Evolutionary conservation across 164 flowering plant genomes (phyloP), one percentile per base, ranked within the genome.

Genomic region (Pachysandra terminalis): DNA sequence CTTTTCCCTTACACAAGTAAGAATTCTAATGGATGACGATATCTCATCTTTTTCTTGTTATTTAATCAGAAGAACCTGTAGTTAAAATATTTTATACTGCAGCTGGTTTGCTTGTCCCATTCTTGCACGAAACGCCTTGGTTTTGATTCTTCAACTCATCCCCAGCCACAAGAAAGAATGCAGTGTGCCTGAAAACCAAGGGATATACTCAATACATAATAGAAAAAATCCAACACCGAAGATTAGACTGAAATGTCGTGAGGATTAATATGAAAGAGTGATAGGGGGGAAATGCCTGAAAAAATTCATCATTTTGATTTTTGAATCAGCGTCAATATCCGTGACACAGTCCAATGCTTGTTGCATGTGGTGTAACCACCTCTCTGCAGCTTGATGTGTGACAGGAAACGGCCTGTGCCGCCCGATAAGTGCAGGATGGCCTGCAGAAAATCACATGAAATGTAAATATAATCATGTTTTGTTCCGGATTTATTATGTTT

Each of bases 141-240:
- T 74, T 83, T 63, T 65, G 83, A 56, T 81, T 77, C 86, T 89
- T 93, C 86, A 93, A 59, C 83, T 90, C 90, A 70, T 93, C 86
- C 62, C 98, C 98, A 56, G 98, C 96, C 67, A 93, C 98, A 28
- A 93, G 96, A 77, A 93, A 90, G 81, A 82, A 93, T 57, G 98
- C 98, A 13, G 98, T 89, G 83, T 93, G 97, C 86, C 96, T 90
- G 82, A 60, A 73, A 69, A 71, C 56, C 10, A 66, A 77, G 28
- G 28, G 17, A 68, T 0, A n/a, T 15, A 15, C 23, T 35, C 24
- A 14, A 71, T 5, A 0, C 28, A 24, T 24, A 17, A 16, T 25
- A 12, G 22, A 19, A 37, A 60, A 26, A 24, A 22, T n/a, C n/a
- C n/a, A n/a, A n/a, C n/a, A n/a, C 24, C 23, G 51, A 58, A 16